These are phyloP conservation scores for Boletus subcaerulescens DNA, from an alignment of 768 basidiomycete genomes.

Conservation along the genomic window DNA sequence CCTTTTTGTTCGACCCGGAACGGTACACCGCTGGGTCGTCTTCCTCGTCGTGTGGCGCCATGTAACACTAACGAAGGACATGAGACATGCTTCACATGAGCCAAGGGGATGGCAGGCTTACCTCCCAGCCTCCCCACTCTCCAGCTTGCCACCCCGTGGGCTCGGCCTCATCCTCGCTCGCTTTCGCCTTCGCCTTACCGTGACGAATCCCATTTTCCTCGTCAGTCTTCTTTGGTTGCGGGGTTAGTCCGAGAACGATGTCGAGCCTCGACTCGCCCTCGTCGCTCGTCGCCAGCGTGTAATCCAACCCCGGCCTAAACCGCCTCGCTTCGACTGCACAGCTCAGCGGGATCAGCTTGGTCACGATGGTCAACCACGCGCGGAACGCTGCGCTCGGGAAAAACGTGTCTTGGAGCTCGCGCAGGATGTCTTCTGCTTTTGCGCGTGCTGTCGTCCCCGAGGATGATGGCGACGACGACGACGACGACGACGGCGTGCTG, in stretches of 20 bases:
- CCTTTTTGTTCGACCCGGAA: constrained; percentile 44
- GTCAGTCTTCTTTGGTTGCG: constrained; percentile 34
- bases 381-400: constrained; percentile 83
- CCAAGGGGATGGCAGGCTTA: constrained; percentile 27
- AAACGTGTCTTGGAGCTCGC: constrained; percentile 66
- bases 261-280: constrained; percentile 81
- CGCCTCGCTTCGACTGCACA: constrained; percentile 79
- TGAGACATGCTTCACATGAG: neutral
- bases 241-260: constrained; percentile 83
- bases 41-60: constrained; percentile 91
- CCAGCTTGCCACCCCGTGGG: constrained; percentile 62
- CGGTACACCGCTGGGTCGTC: constrained; percentile 96
- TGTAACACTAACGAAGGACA: constrained; percentile 65
- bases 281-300: constrained; percentile 89
- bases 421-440: constrained; percentile 21
- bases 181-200: constrained; percentile 31
- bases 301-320: constrained; percentile 91
- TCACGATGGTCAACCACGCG: constrained; percentile 80
- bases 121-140: constrained; percentile 95
- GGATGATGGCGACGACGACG: neutral
- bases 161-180: constrained; percentile 26
- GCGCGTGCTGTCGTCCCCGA: constrained; percentile 6
- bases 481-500: neutral
- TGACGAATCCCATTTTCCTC: constrained; percentile 5
- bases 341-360: constrained; percentile 66